These are phyloP conservation scores for Penicillium sp. DNA, from an alignment of 2,329 filamentous ascomycete species.

Conservation along the genomic window DNA sequence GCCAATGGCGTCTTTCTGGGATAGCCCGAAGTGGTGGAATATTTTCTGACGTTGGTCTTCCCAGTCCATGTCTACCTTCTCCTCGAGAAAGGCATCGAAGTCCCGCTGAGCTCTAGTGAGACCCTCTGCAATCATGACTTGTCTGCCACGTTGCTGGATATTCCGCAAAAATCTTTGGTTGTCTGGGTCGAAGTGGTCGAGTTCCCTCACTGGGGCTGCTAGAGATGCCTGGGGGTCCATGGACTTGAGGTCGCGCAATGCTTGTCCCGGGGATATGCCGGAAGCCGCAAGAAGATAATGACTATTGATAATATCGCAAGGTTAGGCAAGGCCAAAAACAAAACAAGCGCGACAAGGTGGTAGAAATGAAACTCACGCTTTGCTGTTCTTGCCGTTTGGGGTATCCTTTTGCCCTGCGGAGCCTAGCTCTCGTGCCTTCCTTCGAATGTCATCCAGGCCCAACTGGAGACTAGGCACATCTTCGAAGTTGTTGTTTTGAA, in stretches of 20 bases:
- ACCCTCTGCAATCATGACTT: slow-evolving; percentile 90
- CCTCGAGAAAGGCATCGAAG: slow-evolving; percentile 91
- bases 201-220: slow-evolving; percentile 32
- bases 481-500: slow-evolving; percentile 56
- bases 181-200: slow-evolving; percentile 53
- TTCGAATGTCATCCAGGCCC: slow-evolving; percentile 81
- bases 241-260: slow-evolving; percentile 80
- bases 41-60: slow-evolving; percentile 89
- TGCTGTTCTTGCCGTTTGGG: slow-evolving; percentile 46
- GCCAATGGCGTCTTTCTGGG: slow-evolving; percentile 47
- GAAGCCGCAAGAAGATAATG: slow-evolving; percentile 93
- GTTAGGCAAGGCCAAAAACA: not conserved
- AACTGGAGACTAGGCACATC: slow-evolving; percentile 88
- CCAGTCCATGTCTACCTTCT: slow-evolving; percentile 94
- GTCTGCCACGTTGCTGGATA: slow-evolving; percentile 83
- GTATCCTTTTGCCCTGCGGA: slow-evolving; percentile 57
- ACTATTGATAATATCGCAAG: slow-evolving; percentile 45
- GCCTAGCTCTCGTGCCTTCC: slow-evolving; percentile 74
- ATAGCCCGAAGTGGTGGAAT: slow-evolving; percentile 92
- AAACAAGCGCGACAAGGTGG: not conserved
- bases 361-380: slow-evolving; percentile 50
- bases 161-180: slow-evolving; percentile 75
- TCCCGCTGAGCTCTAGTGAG: slow-evolving; percentile 84
- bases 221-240: slow-evolving; percentile 68
- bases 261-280: slow-evolving; percentile 82